Base-by-base conservation (phyloP, 2,329 filamentous ascomycete genomes). In the Cladosporium oxysporum region DNA sequence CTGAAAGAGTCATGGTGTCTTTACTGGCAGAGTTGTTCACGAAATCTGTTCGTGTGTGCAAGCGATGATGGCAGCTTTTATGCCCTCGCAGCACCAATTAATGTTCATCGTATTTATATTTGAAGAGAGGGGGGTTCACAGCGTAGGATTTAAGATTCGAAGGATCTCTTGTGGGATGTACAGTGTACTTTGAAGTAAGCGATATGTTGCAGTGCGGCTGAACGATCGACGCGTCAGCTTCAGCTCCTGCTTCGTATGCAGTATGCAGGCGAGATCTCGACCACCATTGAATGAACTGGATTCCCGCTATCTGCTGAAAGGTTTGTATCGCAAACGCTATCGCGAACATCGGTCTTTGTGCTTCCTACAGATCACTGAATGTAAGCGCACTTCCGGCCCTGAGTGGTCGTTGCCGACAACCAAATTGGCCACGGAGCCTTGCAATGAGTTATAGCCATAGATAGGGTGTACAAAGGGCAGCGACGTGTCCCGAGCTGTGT, bases 211-310 rank as follows among this genome's bases (percentile, higher is more conserved):
- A 55, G 28, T n/a, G 52, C 28, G 31, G 52, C 52, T 55, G 52
- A 33, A 55, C 18, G 52, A 33, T 33, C 52, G 28, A 10, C 52
- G 28, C 28, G 52, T 55, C 52, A 55, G 52, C 52, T 53, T 53
- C 23, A 29, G 50, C 50, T 53, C 18, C 3, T 18, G 50, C 28
- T 31, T 33, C 52, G 52, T 31, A 11, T 55, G 1, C 4, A 47
- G 16, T 21, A 21, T 33, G 52, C 29, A 33, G 14, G 23, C n/a
- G 16, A 10, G 29, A 21, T n/a, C 23, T 26, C 23, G 16, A 7
- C 29, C 18, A 18, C 26, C 18, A 33, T 55, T 31, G 52, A 29
- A 23, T 33, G 18, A 21, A 3, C 10, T 21, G 8, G 12, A 18
- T 10, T n/a, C 8, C 21, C 28, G 28, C 10, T 55, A 55, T 55